Base-by-base conservation (phyloP, 192 early-diverging fungal genomes). In the Spinellus fusiger region DNA sequence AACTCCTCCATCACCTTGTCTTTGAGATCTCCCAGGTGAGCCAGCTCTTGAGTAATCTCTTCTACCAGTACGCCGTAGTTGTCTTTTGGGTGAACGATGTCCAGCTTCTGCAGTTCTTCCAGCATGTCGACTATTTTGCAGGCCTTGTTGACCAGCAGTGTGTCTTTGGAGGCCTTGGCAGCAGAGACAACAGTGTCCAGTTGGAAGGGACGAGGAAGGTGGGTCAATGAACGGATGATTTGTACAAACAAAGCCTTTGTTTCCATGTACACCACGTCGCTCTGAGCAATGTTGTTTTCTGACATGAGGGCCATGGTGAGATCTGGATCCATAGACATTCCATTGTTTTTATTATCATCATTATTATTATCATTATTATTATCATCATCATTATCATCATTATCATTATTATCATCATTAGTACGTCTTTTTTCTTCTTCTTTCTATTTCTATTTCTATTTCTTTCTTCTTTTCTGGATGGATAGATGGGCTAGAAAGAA, bases 81-180 rank as follows among this genome's bases (percentile, higher is more conserved):
- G 62, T 94, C 89, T 47, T 60, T 69, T 13, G 69, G 57, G 52
- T 86, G 83, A 15, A 94, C 81, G 7, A 91, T 82, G 7, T 77
- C 83, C 46, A 82, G 74, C 54, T 86, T 79, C 59, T 90, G 88
- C 4, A 96, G 75, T 69, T 96, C 90, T 5, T 78, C 74, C 38
- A 96, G 70, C 92, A 96, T 93, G 48, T 93, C 91, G 44, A 88
- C 86, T 20, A 93, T 90, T 69, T 96, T 96, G 65, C 94, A 84
- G n/a, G 93, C 94, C 76, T 94, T 94, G 51, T 86, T 84, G 53
- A 94, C 92, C 46, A 96, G 68, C 22, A 82, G 76, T 13, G 87
- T 80, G 69, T 96, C 94, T 57, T 89, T 85, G 0, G 89, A 82
- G 8, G 89, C 92, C 0, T 86, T 87, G 0, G 94, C 91, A 20